phyloP scores from a whole-genome alignment of 805 yeast species.

The Tetrapisispora phaffii region DNA sequence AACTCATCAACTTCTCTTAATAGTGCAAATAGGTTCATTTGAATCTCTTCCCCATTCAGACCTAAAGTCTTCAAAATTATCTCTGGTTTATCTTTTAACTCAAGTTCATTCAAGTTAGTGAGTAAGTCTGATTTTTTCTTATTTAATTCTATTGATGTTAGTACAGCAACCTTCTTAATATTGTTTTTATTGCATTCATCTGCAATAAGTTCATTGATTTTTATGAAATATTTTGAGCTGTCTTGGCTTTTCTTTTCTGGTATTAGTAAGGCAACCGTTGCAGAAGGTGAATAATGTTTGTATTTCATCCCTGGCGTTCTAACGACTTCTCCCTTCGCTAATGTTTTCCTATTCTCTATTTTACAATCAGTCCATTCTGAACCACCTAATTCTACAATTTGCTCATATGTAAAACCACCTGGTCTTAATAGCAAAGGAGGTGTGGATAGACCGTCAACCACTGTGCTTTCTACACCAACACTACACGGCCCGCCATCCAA shows the following conservation, averaged over 20 bases:
- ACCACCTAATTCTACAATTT: conserved; percentile 60
- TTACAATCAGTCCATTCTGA: conserved; percentile 51
- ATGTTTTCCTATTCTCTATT: conserved; percentile 55
- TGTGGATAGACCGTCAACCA: conserved; percentile 72
- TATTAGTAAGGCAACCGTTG: conserved; percentile 61
- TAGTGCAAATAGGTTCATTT: conserved; percentile 61
- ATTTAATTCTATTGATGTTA: conserved; percentile 33
- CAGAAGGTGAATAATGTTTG: conserved; percentile 86
- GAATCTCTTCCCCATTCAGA: conserved; percentile 43
- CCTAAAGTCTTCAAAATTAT: conserved; percentile 34
- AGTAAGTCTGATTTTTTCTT: not conserved
- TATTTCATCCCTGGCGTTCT: conserved; percentile 98
- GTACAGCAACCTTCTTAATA: conserved; percentile 40
- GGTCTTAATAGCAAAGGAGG: conserved; percentile 91
- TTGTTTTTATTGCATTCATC: conserved; percentile 8
- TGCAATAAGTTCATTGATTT: conserved; percentile 23
- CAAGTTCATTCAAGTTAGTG: not conserved
- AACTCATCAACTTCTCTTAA: conserved; percentile 68
- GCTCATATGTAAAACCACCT: conserved; percentile 83
- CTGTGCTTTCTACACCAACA: conserved; percentile 92
- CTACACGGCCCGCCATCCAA: conserved; percentile 83
- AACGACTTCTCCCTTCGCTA: conserved; percentile 53
- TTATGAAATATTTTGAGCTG: conserved; percentile 11
- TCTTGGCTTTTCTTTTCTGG: conserved; percentile 30
- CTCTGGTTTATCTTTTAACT: conserved; percentile 1